Conservation (phyloP, 805 yeast species). For the Pichia occidentalis region DNA sequence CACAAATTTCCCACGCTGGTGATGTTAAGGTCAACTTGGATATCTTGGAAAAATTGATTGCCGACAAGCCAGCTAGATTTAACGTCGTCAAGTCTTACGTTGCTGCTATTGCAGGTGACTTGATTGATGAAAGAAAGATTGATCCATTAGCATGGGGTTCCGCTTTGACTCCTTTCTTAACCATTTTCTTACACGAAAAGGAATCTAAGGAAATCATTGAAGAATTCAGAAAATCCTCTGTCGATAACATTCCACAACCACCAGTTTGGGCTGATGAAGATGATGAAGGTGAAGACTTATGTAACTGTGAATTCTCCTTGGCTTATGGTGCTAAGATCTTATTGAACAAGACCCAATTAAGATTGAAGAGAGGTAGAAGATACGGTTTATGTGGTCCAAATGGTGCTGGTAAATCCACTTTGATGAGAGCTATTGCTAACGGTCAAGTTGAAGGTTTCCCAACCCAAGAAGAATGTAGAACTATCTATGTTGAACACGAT, state of each 20-base stretch:
- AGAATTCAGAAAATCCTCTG: conserved; percentile 91
- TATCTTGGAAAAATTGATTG: conserved; percentile 69
- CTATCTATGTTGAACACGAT: conserved; percentile 99
- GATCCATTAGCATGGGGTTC: conserved; percentile 90
- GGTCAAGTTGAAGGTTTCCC: conserved; percentile 99
- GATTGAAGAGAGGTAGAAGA: conserved; percentile 98
- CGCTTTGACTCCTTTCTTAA: conserved; percentile 86
- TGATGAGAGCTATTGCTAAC: conserved; percentile 94
- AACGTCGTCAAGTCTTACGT: conserved; percentile 69
- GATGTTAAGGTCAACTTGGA: conserved; percentile 81
- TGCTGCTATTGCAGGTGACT: conserved; percentile 97
- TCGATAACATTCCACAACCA: conserved; percentile 96
- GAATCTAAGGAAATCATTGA: conserved; percentile 87
- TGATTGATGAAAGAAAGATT: conserved; percentile 95
- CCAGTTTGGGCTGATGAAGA: conserved; percentile 87
- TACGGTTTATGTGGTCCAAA: conserved; percentile 99
- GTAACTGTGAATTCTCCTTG: conserved; percentile 99
- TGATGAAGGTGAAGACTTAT: conserved; percentile 98
- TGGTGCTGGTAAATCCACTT: conserved; percentile 98
- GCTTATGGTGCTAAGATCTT: conserved; percentile 99
- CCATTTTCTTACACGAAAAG: conserved; percentile 90
- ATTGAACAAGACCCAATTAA: conserved; percentile 98
- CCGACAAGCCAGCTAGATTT: conserved; percentile 72
- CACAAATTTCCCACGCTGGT: conserved; percentile 99
- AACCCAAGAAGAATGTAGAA: conserved; percentile 96